Percentiles rank a stretch among this genome's conserved stretches.
phyloP scores from a whole-genome alignment of 805 yeast genomes.

The Sungouiozyma ichnusensis region DNA sequence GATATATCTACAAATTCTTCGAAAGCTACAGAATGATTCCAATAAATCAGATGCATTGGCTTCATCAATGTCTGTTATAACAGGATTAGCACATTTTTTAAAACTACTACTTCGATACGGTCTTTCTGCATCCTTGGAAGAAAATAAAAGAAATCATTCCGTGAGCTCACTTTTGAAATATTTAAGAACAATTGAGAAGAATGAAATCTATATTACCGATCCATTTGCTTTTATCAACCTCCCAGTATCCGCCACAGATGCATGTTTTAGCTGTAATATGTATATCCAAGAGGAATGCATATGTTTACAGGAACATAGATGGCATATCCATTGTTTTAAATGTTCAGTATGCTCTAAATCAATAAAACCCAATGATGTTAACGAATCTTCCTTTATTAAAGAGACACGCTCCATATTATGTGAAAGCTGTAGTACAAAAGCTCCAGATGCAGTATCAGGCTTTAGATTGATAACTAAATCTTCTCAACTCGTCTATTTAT shows the following conservation, averaged over 20 bases:
- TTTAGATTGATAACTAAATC: conserved; percentile 58
- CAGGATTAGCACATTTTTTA: conserved; percentile 86
- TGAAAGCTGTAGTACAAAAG: conserved; percentile 47
- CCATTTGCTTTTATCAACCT: conserved; percentile 36
- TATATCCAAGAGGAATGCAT: conserved; percentile 82
- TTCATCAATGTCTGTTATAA: conserved; percentile 67
- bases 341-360: conserved; percentile 50
- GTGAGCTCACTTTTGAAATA: conserved; percentile 55
- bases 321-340: conserved; percentile 71
- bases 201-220: conserved; percentile 29
- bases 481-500: conserved; percentile 61
- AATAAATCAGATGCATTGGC: conserved; percentile 33
- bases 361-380: conserved; percentile 32
- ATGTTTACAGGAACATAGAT: conserved; percentile 48
- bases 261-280: conserved; percentile 59
- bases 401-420: conserved; percentile 39
- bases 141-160: conserved; percentile 47
- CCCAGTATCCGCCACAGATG: conserved; percentile 58
- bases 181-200: conserved; percentile 41
- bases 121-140: conserved; percentile 61
- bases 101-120: conserved; percentile 78
- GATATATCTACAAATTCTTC: conserved; percentile 72
- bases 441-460: conserved; percentile 40
- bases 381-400: conserved; percentile 38
- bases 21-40: conserved; percentile 42